A percentile compares a stretch with the other conserved stretches of the same genome.
phyloP scores from a whole-genome alignment of 306 rosid genomes.

The Dicorynia guianensis region DNA sequence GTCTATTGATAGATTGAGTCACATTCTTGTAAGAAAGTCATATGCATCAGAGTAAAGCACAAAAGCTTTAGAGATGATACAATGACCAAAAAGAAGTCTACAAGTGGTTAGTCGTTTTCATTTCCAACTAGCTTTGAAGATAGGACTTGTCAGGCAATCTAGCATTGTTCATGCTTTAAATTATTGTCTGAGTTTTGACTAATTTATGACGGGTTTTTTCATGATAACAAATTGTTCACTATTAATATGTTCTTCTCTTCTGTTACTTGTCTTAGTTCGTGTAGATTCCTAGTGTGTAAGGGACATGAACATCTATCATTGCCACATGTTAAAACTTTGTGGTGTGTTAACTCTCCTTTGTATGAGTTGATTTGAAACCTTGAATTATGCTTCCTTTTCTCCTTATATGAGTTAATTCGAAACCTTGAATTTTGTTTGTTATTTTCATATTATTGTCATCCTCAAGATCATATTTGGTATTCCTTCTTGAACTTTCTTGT shows the following conservation, averaged over 20 bases:
- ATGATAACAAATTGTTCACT: slow-evolving; percentile 3
- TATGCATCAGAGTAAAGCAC: slow-evolving; percentile 14
- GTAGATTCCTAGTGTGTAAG: not conserved
- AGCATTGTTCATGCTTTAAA: slow-evolving; percentile 16
- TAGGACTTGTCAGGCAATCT: too few relatives aligned
- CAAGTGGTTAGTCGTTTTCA: slow-evolving; percentile 31
- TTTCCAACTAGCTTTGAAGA: slow-evolving; percentile 27
- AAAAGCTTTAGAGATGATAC: slow-evolving; percentile 37
- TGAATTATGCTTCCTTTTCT: too few relatives aligned
- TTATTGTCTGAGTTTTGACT: slow-evolving; percentile 34
- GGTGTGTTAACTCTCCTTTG: slow-evolving; percentile 31
- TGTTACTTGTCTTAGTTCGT: not conserved
- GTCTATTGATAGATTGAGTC: too few relatives aligned
- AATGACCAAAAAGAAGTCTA: slow-evolving; percentile 28
- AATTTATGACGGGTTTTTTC: slow-evolving; percentile 25
- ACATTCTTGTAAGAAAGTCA: too few relatives aligned
- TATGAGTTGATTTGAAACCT: slow-evolving; percentile 12
- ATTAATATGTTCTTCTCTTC: slow-evolving; percentile 12
- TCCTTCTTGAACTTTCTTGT: slow-evolving; percentile 5
- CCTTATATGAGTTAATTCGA: not conserved
- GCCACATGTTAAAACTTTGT: slow-evolving; percentile 21
- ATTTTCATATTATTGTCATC: slow-evolving; percentile 6
- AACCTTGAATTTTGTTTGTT: not conserved
- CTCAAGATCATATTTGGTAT: slow-evolving; percentile 6
- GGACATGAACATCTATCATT: not conserved